Evolutionary conservation across 2,329 filamentous ascomycete genomes (phyloP), one percentile per base, ranked within the genome.

Genomic region (Apiospora malaysiana): DNA sequence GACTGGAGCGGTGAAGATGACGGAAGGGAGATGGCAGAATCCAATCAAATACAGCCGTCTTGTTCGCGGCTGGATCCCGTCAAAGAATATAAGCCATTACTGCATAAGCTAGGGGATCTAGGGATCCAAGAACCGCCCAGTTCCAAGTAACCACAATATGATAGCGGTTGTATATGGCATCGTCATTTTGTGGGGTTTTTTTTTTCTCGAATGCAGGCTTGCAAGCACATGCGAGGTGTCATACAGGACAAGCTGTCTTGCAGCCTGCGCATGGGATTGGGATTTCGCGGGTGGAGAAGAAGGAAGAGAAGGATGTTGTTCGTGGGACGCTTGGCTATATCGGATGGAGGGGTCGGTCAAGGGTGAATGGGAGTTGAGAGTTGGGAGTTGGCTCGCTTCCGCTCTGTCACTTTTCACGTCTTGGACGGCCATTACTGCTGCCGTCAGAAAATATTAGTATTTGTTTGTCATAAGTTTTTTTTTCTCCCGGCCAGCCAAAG

Each of bases 201-300:
- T 12, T 40, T 40, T 42, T 42, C 40, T 25, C 25, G 37, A 59
- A 7, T 59, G 25, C 14, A 32, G 49, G 49, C 25, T 56, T 56
- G 25, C 49, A 56, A 32, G 56, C 56, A 63, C 32, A 63, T 63
- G 56, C 56, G 32, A 63, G 56, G 32, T 63, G 32, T 63, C 56
- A 63, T 63, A 63, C 56, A 63, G 56, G 32, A 63, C 56, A 40
- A 21, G 49, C 12, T 51, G 23, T 51, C 49, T 27, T 16, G 49
- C 49, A 51, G 23, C 23, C 47, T 49, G 47, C 47, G 16, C 49
- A 14, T 27, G 51, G 49, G 49, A 27, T 18, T 32, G 49, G 49
- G 49, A 56, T 21, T 21, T 56, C 49, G 49, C 25, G 18, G 18
- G 16, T 32, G 49, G 16, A 56, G 25, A 14, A 32, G 49, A 32